Evolutionary conservation across 495 filamentous ascomycete genomes (phyloP), one percentile per base, ranked within the genome.

Genomic region (Aspergillus mulundensis): DNA sequence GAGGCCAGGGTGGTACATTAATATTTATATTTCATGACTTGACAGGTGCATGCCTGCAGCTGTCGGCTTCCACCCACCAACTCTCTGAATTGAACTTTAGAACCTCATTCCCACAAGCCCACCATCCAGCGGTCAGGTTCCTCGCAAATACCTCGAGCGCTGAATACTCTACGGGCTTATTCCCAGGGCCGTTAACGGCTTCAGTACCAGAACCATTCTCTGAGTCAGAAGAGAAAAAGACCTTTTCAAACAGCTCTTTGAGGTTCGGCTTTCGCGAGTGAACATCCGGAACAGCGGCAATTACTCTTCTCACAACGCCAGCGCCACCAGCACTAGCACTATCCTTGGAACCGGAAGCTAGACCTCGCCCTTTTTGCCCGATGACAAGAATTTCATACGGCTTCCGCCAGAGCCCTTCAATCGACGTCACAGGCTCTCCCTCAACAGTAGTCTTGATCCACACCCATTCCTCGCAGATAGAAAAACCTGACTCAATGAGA

Each of bases 191-290:
- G 11, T 15, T 15, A 10, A 10, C 12, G 32, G 2, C 25, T 28
- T 8, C 32, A 36, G 5, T 36, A 15, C 12, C 19, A 43, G 4
- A 16, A 15, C 2, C 38, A 12, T 4, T 18, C 3, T 18, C 38
- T 16, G 38, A 40, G 5, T 40, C 8, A 8, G 38, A 40, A 3
- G 25, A 49, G 16, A 77, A 74, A 56, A 86, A 70, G 14, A 81
- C 47, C 4, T 60, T 64, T 63, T 83, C 83, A 43, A 87, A 71
- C 7, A 86, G 41, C 21, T 67, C 71, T 61, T 81, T 85, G 49
- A 90, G 58, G 57, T 82, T 85, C 19, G 93, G 94, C 66, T 98
- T 98, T 50, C 91, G 77, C 1, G 93, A 97, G 73, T 98, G 94
- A 23, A 94, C 57, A 72, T 97, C 93, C 4, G 93, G 91, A 23